These are phyloP conservation scores for Globisporangium iwayamae DNA, from an alignment of 352 stramenopile species.

Conservation along the genomic window DNA sequence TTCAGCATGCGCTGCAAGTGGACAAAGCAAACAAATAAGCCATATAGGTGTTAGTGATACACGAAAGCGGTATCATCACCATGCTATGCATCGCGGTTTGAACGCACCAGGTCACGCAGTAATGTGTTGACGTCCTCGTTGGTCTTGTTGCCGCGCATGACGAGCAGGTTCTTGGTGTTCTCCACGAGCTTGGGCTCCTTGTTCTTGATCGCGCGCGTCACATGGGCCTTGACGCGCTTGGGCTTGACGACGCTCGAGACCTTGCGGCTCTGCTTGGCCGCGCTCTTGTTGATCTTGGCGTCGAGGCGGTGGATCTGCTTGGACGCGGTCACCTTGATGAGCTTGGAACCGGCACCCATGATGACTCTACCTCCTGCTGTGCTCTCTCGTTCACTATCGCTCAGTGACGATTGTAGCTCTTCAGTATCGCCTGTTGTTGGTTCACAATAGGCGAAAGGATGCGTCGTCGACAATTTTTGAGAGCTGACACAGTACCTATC, in stretches of 20 bases:
- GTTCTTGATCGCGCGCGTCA: conserved; percentile 80
- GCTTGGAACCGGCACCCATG: conserved; percentile 65
- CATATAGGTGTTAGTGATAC: not conserved
- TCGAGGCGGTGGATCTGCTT: conserved; percentile 64
- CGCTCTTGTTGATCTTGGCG: conserved; percentile 68
- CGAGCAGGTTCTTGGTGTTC: conserved; percentile 89
- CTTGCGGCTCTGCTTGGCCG: conserved; percentile 70
- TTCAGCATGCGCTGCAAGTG: conserved; percentile 78
- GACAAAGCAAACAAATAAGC: not conserved
- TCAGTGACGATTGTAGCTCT: conserved; percentile 6
- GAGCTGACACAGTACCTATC: not conserved
- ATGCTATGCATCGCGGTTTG: not conserved
- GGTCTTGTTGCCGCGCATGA: conserved; percentile 89
- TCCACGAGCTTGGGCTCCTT: conserved; percentile 91
- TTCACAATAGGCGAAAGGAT: not conserved
- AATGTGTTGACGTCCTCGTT: conserved; percentile 80
- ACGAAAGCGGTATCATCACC: too few relatives aligned
- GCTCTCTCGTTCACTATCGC: not conserved
- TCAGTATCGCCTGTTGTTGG: conserved; percentile 5
- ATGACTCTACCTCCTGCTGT: conserved; percentile 6
- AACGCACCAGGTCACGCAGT: conserved; percentile 67
- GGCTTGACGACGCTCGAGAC: conserved; percentile 64
- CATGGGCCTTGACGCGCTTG: conserved; percentile 79
- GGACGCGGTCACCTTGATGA: conserved; percentile 61
- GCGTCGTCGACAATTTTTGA: not conserved